These are phyloP conservation scores for Colletotrichum liriopes DNA, from an alignment of 2,329 filamentous ascomycete genomes.

Conservation along the genomic window DNA sequence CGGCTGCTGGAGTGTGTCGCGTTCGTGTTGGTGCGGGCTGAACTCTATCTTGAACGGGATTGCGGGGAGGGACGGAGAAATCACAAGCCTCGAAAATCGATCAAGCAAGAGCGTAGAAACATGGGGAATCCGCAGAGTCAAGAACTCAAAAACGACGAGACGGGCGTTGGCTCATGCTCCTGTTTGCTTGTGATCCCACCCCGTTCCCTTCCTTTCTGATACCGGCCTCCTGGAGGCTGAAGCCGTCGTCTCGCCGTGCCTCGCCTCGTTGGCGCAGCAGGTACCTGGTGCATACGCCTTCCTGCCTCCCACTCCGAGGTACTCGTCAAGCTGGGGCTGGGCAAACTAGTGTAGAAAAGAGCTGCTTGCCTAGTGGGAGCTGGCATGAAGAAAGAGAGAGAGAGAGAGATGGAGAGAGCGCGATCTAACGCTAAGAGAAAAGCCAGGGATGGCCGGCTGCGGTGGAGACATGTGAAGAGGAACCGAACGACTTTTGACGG, in stretches of 20 bases:
- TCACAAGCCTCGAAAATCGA: constrained; percentile 31
- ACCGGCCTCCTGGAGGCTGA: constrained; percentile 1
- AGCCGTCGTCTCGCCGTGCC: constrained; percentile 14
- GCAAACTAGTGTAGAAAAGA: neutral
- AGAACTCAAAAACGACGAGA: constrained; percentile 33
- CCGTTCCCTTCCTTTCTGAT: neutral
- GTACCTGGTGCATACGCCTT: constrained; percentile 3
- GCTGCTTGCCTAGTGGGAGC: neutral
- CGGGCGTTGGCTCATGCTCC: neutral
- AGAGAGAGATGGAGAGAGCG: neutral
- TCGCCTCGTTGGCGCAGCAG: constrained; percentile 21
- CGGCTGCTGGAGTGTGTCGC: constrained; percentile 24
- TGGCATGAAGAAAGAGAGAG: neutral
- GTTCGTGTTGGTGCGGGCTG: constrained; percentile 31
- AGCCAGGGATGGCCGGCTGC: constrained; percentile 17
- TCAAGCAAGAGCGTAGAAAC: constrained; percentile 1
- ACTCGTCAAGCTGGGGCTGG: neutral
- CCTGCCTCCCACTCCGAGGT: neutral
- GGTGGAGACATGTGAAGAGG: constrained; percentile 40
- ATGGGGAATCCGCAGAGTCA: constrained; percentile 12
- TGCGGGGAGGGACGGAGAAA: constrained; percentile 21
- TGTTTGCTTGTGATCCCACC: constrained; percentile 36
- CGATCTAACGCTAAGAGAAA: neutral
- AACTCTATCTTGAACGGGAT: constrained; percentile 40
- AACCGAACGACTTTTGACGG: constrained; percentile 32